Base-by-base conservation (phyloP, 441 rosid genomes). In the Populus hybrid region DNA sequence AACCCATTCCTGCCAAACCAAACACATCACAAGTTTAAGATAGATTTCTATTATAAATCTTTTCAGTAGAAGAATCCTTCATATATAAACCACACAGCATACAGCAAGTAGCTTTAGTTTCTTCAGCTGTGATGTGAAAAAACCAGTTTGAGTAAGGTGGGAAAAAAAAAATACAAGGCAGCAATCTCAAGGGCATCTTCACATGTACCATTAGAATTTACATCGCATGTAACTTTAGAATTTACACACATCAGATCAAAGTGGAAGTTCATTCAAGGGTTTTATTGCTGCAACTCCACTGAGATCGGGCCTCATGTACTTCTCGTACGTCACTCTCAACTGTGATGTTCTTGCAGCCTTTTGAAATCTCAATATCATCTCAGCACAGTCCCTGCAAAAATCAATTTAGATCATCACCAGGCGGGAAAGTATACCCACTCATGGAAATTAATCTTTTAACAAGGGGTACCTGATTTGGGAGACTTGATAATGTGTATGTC, bases 321-420 rank as follows among this genome's bases (percentile, higher is more conserved):
- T 95, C 77, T 92, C 97, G 75, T 83, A 90, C 12, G 97, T 87
- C 69, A 95, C 98, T 82, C 85, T 88, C 80, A 91, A 79, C 38
- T 84, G 89, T 42, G 90, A 89, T 40, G 80, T 84, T 73, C 81
- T 82, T 40, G 97, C 98, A 72, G 86, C 88, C 75, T 86, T 88
- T 8, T 94, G 99, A 85, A 92, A 85, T 79, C 82, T 84, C 78
- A 95, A 75, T 42, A 95, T 88, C 97, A 87, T 90, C 81, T 89
- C 90, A 0, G 93, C 92, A 76, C 97, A 95, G 8, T 90, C 92
- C 91, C 99, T 94, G 86, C 61, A 77, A 73, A 12, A 42, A 40
- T 64, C 20, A 78, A 70, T 6, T 32, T 18, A 20, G 35, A 59
- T 30, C 3, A 38, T 42, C 12, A 35, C 38, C 20, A 0, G 20